Base-by-base conservation (phyloP, 345 rosid genomes). In the Cardamine resedifolia region DNA sequence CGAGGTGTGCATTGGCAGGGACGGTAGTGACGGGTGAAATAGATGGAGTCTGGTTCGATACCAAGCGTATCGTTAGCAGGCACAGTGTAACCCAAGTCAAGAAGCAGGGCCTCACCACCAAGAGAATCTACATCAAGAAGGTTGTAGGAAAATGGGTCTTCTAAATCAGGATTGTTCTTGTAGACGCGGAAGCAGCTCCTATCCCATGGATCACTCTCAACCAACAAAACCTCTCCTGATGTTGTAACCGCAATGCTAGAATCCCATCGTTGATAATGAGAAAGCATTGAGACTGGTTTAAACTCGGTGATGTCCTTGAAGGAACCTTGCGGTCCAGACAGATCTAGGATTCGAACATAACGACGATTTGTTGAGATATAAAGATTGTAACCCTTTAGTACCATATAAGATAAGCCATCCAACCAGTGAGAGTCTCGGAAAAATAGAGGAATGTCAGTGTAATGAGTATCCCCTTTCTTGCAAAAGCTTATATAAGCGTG, bases 91-190 rank as follows among this genome's bases (percentile, higher is more conserved):
- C 66, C 66, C 51, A 61, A 43, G 24, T 61, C 66, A 1, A 43
- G 51, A 43, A 61, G 23, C n/a, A 61, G n/a, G n/a, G 51, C 36
- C 34, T 61, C 66, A 16, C 28, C 66, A 43, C 66, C 52, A 43
- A 62, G 23, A 43, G 27, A 44, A 63, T 63, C 39, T 4, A 63
- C 67, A 3, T 63, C 53, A 44, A 62, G n/a, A 62, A 62, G 15
- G 14, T 15, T 4, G 16, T 0, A 9, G n/a, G n/a, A n/a, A n/a
- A n/a, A n/a, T n/a, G 20, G 4, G 7, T 27, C 6, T 43, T 63
- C 6, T 44, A 11, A 1, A 45, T 28, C 4, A 64, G 39, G 43
- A 64, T 64, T n/a, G 18, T 18, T 63, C 18, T 64, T 45, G 27
- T 11, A 47, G 14, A 64, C 2, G 2, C 27, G 28, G 43, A 64